Base-by-base conservation (phyloP, 805 yeast species). In the Candida quercuum region DNA sequence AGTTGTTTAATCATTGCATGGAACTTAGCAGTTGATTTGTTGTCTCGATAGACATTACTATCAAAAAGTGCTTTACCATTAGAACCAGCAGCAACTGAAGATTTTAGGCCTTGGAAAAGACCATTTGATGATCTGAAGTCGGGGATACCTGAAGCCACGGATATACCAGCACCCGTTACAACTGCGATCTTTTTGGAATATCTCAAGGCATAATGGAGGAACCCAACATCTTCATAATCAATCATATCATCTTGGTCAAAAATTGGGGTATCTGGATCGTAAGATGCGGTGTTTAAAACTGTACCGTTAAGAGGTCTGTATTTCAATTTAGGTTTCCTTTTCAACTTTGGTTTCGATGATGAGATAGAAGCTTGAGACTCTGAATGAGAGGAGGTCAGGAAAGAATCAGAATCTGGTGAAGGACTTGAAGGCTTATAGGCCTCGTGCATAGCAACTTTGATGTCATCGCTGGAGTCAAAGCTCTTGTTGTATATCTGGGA, bases 61-160 rank as follows among this genome's bases (percentile, higher is more conserved):
- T 88, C 95, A 56, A 88, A 87, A 43, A 88, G 64, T 31, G 83
- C 81, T 55, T 81, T 82, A 13, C 87, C 87, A 42, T 55, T 55
- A 0, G 59, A 44, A 3, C 60, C 59, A 4, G 65, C 56, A 11
- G 69, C 54, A 48, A 74, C 55, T 3, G 60, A 52, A 1, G 54
- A 46, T 29, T 66, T 63, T 28, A 76, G 57, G 12, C 75, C 74
- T 38, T 75, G 73, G 54, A 88, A 86, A 33, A 88, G 67, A 2
- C 95, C 95, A 42, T 78, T 65, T 1, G 86, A 74, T 7, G 94
- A 83, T 54, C 96, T 64, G 54, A 87, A 83, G 51, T 83, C 93
- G 4, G 96, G 96, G 28, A 87, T 88, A 5, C 96, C 96, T 1
- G 95, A 86, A 21, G 84, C 82, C 37, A 89, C 93, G 11, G 95